A percentile compares a stretch with the other conserved stretches of the same genome.
Evolutionary conservation across 345 rosid genomes (phyloP).

Genomic region (Eucalyptus cloeziana): DNA sequence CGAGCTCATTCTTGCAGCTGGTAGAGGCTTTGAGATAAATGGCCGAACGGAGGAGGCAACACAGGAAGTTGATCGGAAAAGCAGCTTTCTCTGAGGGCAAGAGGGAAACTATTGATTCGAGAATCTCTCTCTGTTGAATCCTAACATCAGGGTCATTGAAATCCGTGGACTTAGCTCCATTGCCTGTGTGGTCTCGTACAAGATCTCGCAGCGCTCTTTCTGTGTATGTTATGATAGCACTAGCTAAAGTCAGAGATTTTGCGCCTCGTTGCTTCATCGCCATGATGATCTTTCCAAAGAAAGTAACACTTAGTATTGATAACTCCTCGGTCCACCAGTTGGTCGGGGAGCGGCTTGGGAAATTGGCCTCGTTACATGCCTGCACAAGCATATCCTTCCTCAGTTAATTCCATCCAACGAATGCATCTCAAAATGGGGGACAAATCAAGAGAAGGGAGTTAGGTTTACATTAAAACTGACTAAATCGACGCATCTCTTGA

Average conservation of each 20-base stretch:
- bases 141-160: slow-evolving; percentile 18
- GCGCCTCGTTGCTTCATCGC: slow-evolving; percentile 69
- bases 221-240: slow-evolving; percentile 54
- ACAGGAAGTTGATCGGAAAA: slow-evolving; percentile 69
- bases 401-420: neutral
- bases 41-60: slow-evolving; percentile 82
- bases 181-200: slow-evolving; percentile 75
- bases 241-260: slow-evolving; percentile 46
- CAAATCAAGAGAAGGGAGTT: neutral
- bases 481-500: slow-evolving; percentile 62
- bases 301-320: slow-evolving; percentile 48
- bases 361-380: slow-evolving; percentile 75
- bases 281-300: slow-evolving; percentile 33
- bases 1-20: slow-evolving; percentile 61
- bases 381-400: neutral
- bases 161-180: slow-evolving; percentile 22
- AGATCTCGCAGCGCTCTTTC: slow-evolving; percentile 80
- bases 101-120: slow-evolving; percentile 53
- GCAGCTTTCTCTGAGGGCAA: slow-evolving; percentile 69
- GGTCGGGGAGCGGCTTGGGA: slow-evolving; percentile 76
- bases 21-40: slow-evolving; percentile 48
- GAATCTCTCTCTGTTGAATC: slow-evolving; percentile 41
- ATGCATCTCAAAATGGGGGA: neutral
- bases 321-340: slow-evolving; percentile 99
- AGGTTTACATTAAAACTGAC: slow-evolving; percentile 40